These are phyloP conservation scores for Codiaeum variegatum DNA, from an alignment of 441 rosid genomes.

Conservation along the genomic window DNA sequence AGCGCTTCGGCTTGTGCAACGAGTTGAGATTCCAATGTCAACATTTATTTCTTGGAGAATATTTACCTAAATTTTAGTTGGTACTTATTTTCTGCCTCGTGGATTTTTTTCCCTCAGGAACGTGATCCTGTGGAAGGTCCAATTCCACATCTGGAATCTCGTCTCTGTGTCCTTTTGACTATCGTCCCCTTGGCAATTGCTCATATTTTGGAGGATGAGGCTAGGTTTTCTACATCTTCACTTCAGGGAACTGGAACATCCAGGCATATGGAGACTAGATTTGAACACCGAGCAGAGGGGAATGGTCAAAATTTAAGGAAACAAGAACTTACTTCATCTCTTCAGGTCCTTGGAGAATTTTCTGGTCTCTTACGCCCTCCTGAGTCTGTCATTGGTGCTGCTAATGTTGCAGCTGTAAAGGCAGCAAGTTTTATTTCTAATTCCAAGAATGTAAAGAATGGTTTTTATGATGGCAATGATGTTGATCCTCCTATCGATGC, in stretches of 20 bases:
- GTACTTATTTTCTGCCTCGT: conserved; percentile 21
- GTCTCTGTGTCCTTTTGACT: conserved; percentile 57
- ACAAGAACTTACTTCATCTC: conserved; percentile 46
- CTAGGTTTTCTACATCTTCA: conserved; percentile 23
- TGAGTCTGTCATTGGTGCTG: conserved; percentile 39
- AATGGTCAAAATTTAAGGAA: conserved; percentile 29
- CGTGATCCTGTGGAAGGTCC: conserved; percentile 68
- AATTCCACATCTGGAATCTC: conserved; percentile 60
- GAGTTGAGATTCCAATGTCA: conserved; percentile 42
- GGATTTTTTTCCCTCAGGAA: conserved; percentile 33
- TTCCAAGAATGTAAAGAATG: conserved; percentile 33
- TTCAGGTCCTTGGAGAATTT: conserved; percentile 57
- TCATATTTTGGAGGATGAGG: conserved; percentile 38
- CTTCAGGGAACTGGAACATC: conserved; percentile 24
- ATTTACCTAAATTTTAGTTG: conserved; percentile 3
- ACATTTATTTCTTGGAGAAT: background rate
- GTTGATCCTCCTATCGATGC: conserved; percentile 29
- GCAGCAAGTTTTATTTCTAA: conserved; percentile 45
- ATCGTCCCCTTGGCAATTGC: conserved; percentile 61
- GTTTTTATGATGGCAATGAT: conserved; percentile 23
- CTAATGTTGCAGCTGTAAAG: conserved; percentile 50
- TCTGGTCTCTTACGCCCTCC: conserved; percentile 55
- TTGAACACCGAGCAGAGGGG: conserved; percentile 27
- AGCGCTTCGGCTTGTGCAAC: conserved; percentile 69
- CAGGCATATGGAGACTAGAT: conserved; percentile 24